Conservation (phyloP, 2,329 filamentous ascomycete genomes). For the Cladobotryum mycophilum region DNA sequence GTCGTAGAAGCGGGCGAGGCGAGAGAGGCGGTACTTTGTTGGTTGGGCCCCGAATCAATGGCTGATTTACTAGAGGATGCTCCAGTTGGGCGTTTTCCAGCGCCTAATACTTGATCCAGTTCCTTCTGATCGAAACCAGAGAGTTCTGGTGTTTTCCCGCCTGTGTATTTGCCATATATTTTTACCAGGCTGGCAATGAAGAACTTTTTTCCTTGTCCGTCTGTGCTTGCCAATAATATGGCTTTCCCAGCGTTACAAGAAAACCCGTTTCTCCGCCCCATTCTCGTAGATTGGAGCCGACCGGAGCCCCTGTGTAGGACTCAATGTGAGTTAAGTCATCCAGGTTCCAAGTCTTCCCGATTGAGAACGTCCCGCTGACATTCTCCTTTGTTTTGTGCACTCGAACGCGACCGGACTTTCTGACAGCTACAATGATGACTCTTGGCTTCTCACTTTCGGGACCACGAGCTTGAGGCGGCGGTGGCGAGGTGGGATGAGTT, state of each 20-base stretch:
- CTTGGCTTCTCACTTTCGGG: constrained; percentile 76
- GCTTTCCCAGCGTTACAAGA: constrained; percentile 80
- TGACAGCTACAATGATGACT: constrained; percentile 87
- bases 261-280: constrained; percentile 86
- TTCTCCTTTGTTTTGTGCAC: constrained; percentile 98
- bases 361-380: constrained; percentile 85
- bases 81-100: constrained; percentile 35
- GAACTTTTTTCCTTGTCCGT: constrained; percentile 94
- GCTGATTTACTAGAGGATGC: constrained; percentile 20
- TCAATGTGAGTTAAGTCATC: constrained; percentile 82
- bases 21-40: constrained; percentile 16
- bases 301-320: constrained; percentile 62
- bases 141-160: constrained; percentile 72
- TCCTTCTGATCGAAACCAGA: constrained; percentile 77
- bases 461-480: constrained; percentile 68
- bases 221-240: constrained; percentile 94
- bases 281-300: constrained; percentile 55
- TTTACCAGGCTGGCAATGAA: constrained; percentile 96
- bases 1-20: constrained; percentile 13
- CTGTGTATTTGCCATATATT: constrained; percentile 94
- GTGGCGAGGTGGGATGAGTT: constrained; percentile 72
- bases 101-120: constrained; percentile 65
- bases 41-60: constrained; percentile 19
- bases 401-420: constrained; percentile 84
- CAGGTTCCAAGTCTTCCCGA: constrained; percentile 96